Percentiles rank a stretch among this genome's conserved stretches.
Evolutionary conservation across 208 protist species (phyloP).

Genomic region (Crithidia mellificae): DNA sequence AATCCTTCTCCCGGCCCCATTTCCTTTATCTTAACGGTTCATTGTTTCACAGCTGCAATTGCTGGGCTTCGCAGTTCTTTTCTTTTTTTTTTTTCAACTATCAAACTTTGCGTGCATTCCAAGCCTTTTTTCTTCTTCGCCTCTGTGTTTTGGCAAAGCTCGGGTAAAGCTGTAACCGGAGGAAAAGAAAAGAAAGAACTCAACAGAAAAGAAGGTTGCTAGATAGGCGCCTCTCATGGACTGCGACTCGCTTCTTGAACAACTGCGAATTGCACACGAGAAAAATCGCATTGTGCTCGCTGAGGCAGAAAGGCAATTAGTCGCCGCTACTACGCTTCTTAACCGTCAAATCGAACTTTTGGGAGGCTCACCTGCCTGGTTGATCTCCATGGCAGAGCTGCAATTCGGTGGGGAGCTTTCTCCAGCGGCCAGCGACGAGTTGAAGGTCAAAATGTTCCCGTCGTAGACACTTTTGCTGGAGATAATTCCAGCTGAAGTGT

Average conservation of each 20-base stretch:
- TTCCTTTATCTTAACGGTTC: neutral
- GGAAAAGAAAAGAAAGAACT: neutral
- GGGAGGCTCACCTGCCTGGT: constrained; percentile 5
- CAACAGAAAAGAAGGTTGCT: neutral
- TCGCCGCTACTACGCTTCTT: constrained; percentile 14
- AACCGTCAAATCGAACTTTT: constrained; percentile 28
- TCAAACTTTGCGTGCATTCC: neutral
- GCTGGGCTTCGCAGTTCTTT: too few relatives aligned
- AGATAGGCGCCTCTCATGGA: constrained; percentile 21
- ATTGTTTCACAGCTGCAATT: too few relatives aligned
- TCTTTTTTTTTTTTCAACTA: constrained; percentile 14
- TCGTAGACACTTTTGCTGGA: too few relatives aligned
- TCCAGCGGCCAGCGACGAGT: too few relatives aligned
- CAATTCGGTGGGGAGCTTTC: neutral
- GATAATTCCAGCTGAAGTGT: too few relatives aligned
- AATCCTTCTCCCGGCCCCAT: neutral
- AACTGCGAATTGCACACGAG: constrained; percentile 9
- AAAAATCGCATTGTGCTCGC: constrained; percentile 12
- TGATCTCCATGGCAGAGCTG: neutral
- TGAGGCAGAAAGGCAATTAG: constrained; percentile 8
- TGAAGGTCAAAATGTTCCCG: too few relatives aligned
- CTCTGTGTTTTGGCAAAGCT: constrained; percentile 6
- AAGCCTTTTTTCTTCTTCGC: neutral
- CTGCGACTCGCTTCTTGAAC: constrained; percentile 11
- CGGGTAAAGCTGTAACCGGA: too few relatives aligned